Percentiles rank a stretch among this genome's conserved stretches.
Evolutionary conservation across 2,329 filamentous ascomycete genomes (phyloP).

Genomic region (Colletotrichum cordylinicola): DNA sequence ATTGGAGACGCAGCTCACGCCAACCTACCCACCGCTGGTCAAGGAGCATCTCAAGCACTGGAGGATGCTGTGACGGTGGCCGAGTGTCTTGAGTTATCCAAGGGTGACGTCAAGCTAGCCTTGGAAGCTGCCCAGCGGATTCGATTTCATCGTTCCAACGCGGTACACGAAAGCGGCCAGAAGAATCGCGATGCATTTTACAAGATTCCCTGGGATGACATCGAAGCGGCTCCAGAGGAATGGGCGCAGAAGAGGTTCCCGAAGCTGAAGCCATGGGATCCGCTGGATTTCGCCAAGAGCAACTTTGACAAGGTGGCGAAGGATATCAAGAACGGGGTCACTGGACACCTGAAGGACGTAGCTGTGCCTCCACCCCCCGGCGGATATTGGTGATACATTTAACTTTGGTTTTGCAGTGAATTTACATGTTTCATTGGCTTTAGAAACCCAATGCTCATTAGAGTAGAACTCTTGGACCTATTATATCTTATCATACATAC

Average conservation of each 20-base stretch:
- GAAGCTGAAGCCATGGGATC: not conserved
- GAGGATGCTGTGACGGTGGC: not conserved
- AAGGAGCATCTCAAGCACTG: not conserved
- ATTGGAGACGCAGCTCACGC: not conserved
- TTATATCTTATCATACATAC: no score
- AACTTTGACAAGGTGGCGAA: not conserved
- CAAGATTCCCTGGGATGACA: not conserved
- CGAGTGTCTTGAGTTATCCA: not conserved
- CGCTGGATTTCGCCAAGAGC: not conserved
- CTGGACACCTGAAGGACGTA: not conserved
- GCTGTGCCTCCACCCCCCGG: not conserved
- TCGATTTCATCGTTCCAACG: conserved; percentile 44
- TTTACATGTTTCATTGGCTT: not conserved
- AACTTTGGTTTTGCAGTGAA: not conserved
- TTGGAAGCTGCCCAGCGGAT: conserved; percentile 50
- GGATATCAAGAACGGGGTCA: not conserved
- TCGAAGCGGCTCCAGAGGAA: not conserved
- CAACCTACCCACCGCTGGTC: not conserved
- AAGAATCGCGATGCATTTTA: not conserved
- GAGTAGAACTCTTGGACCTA: not conserved
- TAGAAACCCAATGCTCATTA: not conserved
- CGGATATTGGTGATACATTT: not conserved
- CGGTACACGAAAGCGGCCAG: conserved; percentile 4
- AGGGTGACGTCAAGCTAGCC: conserved; percentile 39
- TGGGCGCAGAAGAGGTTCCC: not conserved